phyloP scores from a whole-genome alignment of 768 basidiomycete species.

The Chalciporus chontae region DNA sequence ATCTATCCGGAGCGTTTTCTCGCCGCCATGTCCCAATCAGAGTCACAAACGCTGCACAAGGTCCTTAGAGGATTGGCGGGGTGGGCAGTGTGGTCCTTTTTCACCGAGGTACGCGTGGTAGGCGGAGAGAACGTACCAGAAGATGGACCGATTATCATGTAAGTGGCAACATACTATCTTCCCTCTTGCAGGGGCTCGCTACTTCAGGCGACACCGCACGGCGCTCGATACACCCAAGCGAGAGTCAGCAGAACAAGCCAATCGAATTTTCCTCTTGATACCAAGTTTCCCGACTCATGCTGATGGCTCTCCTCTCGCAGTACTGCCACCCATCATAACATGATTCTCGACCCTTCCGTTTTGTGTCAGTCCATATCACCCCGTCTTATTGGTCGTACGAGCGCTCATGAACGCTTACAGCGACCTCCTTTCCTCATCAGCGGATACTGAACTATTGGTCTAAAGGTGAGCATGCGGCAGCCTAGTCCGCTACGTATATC shows the following conservation, averaged over 20 bases:
- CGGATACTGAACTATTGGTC: slow-evolving; percentile 91
- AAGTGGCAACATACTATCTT: slow-evolving; percentile 32
- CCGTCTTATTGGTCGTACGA: slow-evolving; percentile 12
- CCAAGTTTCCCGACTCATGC: slow-evolving; percentile 3
- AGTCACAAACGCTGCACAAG: slow-evolving; percentile 54
- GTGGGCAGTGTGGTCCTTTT: slow-evolving; percentile 81
- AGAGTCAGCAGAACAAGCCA: background rate
- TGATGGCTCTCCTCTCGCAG: slow-evolving; percentile 36
- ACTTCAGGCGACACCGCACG: too few relatives aligned
- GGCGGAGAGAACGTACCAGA: slow-evolving; percentile 85
- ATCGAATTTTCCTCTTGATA: background rate
- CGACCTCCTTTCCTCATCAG: slow-evolving; percentile 76
- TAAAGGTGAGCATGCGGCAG: slow-evolving; percentile 56
- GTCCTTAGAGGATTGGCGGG: slow-evolving; percentile 68
- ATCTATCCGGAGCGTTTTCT: background rate
- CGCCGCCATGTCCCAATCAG: slow-evolving; percentile 27
- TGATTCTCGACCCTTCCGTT: slow-evolving; percentile 87
- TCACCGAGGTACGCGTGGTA: slow-evolving; percentile 81
- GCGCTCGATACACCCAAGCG: background rate
- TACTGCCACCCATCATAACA: slow-evolving; percentile 88
- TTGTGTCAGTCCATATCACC: slow-evolving; percentile 55
- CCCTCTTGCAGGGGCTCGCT: background rate
- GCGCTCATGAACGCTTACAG: slow-evolving; percentile 37
- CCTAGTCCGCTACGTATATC: slow-evolving; percentile 6
- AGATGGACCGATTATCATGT: slow-evolving; percentile 93